phyloP scores from a whole-genome alignment of 352 stramenopile genomes.

The Aphanomyces invadans region DNA sequence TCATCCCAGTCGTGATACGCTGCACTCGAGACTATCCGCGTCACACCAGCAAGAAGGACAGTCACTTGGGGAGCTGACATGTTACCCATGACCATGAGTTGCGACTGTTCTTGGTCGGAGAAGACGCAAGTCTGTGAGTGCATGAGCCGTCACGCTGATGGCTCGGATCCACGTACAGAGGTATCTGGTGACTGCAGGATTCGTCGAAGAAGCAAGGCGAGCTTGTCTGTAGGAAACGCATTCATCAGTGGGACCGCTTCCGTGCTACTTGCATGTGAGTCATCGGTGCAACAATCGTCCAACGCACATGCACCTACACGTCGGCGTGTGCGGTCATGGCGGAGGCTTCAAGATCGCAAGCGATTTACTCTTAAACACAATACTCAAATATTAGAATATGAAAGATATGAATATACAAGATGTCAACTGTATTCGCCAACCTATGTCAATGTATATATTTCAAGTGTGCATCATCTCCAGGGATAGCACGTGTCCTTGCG shows the following conservation, averaged over 20 bases:
- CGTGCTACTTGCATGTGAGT: not conserved
- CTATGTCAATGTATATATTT: too few species aligned
- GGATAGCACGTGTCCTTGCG: too few species aligned
- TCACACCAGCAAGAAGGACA: not conserved
- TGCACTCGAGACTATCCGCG: not conserved
- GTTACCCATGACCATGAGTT: constrained; percentile 9
- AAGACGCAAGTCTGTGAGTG: constrained; percentile 3
- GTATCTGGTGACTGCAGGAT: not conserved
- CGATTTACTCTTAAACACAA: not conserved
- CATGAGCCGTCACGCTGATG: too few species aligned
- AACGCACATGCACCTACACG: not conserved
- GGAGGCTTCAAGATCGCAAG: not conserved
- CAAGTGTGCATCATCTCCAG: too few species aligned
- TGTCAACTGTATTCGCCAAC: too few species aligned
- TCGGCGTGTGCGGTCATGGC: not conserved
- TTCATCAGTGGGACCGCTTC: not conserved
- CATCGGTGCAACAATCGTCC: not conserved
- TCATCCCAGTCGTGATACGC: not conserved
- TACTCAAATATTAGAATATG: not conserved
- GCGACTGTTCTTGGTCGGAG: not conserved
- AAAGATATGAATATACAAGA: not conserved
- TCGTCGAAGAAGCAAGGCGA: not conserved
- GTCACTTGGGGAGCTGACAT: not conserved
- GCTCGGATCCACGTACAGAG: not conserved
- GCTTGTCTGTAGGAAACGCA: constrained; percentile 18